Conservation (phyloP, 495 filamentous ascomycete species). For the Neurospora sp. region DNA sequence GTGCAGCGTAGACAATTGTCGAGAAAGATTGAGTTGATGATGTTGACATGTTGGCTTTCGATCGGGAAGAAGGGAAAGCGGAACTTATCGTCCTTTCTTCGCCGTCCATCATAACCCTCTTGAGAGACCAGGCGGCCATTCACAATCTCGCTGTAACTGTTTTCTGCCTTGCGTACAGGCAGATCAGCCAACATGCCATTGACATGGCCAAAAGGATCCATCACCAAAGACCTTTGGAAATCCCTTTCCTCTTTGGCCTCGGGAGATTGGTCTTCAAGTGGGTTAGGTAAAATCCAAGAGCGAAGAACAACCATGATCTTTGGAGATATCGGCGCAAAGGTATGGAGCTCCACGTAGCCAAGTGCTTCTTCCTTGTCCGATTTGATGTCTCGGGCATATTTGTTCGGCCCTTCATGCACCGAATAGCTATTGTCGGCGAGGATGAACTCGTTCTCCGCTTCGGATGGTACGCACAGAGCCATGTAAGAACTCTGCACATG, state of each 20-base stretch:
- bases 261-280: conserved; percentile 13
- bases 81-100: conserved; percentile 22
- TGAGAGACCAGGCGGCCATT: conserved; percentile 10
- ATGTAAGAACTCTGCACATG: conserved; percentile 32
- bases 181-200: conserved; percentile 25
- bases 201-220: conserved; percentile 5
- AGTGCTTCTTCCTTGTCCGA: conserved; percentile 6
- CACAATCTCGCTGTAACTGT: conserved; percentile 27
- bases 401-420: conserved; percentile 38
- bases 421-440: conserved; percentile 38
- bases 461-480: conserved; percentile 33
- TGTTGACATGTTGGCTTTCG: conserved; percentile 23
- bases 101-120: conserved; percentile 7
- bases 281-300: conserved; percentile 15
- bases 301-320: conserved; percentile 40
- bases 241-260: conserved; percentile 4
- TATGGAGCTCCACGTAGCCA: conserved; percentile 23
- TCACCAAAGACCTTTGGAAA: neutral
- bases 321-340: conserved; percentile 40
- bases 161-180: conserved; percentile 28
- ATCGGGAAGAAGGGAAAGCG: conserved; percentile 31
- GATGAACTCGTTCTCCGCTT: conserved; percentile 36
- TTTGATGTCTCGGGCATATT: conserved; percentile 1
- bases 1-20: conserved; percentile 21
- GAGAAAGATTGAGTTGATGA: conserved; percentile 33